Base-by-base conservation (phyloP, 495 filamentous ascomycete species). In the Penicillium subrubescens region DNA sequence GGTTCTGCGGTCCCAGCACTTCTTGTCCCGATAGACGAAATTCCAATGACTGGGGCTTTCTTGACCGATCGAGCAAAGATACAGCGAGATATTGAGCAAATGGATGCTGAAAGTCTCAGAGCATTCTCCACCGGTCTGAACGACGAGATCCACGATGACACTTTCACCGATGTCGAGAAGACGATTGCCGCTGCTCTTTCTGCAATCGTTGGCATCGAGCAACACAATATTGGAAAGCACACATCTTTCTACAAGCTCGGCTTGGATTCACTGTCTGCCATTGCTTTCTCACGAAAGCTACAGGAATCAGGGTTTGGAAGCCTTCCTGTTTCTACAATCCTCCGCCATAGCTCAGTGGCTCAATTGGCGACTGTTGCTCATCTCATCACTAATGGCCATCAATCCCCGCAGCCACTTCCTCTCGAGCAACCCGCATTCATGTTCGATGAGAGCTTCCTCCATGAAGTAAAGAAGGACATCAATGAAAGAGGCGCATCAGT, bases 221-320 rank as follows among this genome's bases (percentile, higher is more conserved):
- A 76, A 2, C 52, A 66, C 5, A 73, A 75, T 1, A 76, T 94
- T 54, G 51, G 64, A 11, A 76, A 78, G 25, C 73, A 81, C 33
- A 85, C 75, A 0, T 87, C 82, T 1, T 86, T 89, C 50, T 84
- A 91, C 55, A 83, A 78, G 25, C 77, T 94, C 7, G 92, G 92
- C 0, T 73, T 96, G 23, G 92, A 96, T 72, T 94, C 92, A 0
- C 87, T 96, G n/a, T 89, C 88, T 31, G 91, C 90, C 0, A 94
- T 96, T 53, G 75, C 83, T 14, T 72, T 93, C 41, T 84, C 89
- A 0, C 87, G 78, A 23, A 69, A 71, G 41, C 72, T 92, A 1
- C 73, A 79, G 51, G 63, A 77, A 2, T 60, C 61, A 8, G 76
- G 82, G 3, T 77, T 75, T 44, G 71, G 60, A 34, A 74, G 81